Base-by-base conservation (phyloP, 495 filamentous ascomycete genomes). In the Lophiotrema nucula region DNA sequence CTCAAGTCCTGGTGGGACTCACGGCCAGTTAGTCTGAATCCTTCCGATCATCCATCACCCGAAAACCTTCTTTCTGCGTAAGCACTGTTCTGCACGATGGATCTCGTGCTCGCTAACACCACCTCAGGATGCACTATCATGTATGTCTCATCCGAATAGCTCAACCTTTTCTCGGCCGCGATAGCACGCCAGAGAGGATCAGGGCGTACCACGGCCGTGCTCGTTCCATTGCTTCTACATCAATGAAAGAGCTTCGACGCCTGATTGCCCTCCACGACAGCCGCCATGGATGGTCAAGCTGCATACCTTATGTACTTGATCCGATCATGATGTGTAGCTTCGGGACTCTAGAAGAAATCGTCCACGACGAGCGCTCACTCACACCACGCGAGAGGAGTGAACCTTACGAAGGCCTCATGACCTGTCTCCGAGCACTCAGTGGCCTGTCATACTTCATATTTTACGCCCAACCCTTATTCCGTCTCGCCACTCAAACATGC, bases 51-150 rank as follows among this genome's bases (percentile, higher is more conserved):
- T 42, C 41, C 52, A 4, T 49, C 52, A 13, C 51, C 58, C 0
- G 51, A 62, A 24, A 56, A 62, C 37, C 24, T 62, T 1, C 51
- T 62, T 19, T 27, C 51, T 2, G 58, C 58, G 58, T 62, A 56
- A 24, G 58, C 23, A 15, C 10, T 19, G 15, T 15, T 22, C 1
- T 10, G 22, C 10, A 1, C 16, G 19, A 43, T 0, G 16, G 31
- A 1, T 33, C 18, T 15, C 25, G 5, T 11, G 18, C 1, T 31
- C 13, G 3, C n/a, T 54, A 10, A 46, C 23, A 13, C 3, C 18
- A 16, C 23, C 3, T 35, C 22, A 62, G 58, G 12, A 56, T 56
- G 46, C 23, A 45, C 22, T 56, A 62, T 21, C 21, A 62, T 26
- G 52, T 62, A 1, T 50, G 37, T 11, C 11, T 56, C 18, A 50